A percentile compares a stretch with the other conserved stretches of the same genome.
These are phyloP conservation scores for Lecanicillium sp. DNA, from an alignment of 2,329 filamentous ascomycete genomes.

Conservation along the genomic window DNA sequence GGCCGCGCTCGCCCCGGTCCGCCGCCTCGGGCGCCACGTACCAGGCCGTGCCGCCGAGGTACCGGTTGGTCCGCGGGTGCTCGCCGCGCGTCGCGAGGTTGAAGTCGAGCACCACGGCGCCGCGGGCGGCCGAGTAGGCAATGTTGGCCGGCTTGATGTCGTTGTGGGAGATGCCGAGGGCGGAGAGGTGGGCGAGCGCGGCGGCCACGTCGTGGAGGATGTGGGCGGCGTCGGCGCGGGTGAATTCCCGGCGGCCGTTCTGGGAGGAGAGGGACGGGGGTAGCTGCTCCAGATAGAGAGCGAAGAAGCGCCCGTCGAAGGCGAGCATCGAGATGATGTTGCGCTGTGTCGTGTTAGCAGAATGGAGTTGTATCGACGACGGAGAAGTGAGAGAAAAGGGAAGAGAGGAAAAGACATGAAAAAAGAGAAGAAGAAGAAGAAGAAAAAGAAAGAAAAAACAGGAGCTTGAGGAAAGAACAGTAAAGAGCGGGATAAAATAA, in stretches of 20 bases:
- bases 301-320: conserved; percentile 4
- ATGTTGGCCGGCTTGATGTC: conserved; percentile 18
- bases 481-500: too few species aligned
- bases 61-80: conserved; percentile 22
- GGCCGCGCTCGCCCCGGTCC: neutral
- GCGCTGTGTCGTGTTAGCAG: too few species aligned
- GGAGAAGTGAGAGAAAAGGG: too few species aligned
- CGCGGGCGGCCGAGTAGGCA: conserved; percentile 13
- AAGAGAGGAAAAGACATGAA: too few species aligned
- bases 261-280: neutral
- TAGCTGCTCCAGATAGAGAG: conserved; percentile 7
- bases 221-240: neutral
- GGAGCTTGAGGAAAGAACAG: too few species aligned
- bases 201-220: conserved; percentile 3
- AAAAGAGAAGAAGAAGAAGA: too few species aligned
- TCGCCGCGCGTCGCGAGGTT: conserved; percentile 19
- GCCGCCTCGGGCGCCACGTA: conserved; percentile 6
- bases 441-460: too few species aligned
- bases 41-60: conserved; percentile 9
- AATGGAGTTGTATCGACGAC: too few species aligned
- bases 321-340: conserved; percentile 1
- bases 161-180: conserved; percentile 14
- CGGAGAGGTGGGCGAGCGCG: conserved; percentile 13
- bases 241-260: neutral
- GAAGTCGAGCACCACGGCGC: conserved; percentile 16